phyloP scores from a whole-genome alignment of 139 green algal species.

The Picochlorum costavermella region DNA sequence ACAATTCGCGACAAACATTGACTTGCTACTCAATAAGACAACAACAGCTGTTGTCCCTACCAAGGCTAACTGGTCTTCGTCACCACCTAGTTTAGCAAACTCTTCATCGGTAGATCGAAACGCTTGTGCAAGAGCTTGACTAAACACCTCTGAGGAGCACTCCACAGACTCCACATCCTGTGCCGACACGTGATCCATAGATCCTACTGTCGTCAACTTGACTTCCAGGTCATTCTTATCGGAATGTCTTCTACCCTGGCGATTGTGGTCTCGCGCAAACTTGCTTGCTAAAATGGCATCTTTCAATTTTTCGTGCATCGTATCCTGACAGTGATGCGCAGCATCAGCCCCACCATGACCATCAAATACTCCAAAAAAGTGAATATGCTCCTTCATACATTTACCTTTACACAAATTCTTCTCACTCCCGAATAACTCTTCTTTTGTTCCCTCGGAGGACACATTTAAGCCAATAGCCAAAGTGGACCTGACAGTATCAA shows the following conservation, averaged over 20 bases:
- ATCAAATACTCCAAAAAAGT: constrained; percentile 81
- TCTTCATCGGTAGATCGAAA: constrained; percentile 48
- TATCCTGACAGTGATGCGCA: constrained; percentile 50
- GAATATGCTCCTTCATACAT: constrained; percentile 35
- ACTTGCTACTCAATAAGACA: constrained; percentile 45
- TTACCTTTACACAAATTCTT: neutral
- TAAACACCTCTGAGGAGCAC: constrained; percentile 28
- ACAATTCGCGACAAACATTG: constrained; percentile 75
- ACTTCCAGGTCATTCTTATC: neutral
- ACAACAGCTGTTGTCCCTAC: constrained; percentile 82
- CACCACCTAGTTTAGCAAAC: constrained; percentile 35
- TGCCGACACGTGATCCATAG: neutral
- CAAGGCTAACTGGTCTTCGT: constrained; percentile 32
- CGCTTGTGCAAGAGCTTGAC: constrained; percentile 36
- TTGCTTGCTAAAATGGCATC: constrained; percentile 32
- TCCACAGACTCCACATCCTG: neutral
- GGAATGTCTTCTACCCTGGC: neutral
- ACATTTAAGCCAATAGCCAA: too few species aligned
- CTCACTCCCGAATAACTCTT: neutral
- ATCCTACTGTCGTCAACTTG: neutral
- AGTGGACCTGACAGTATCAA: neutral
- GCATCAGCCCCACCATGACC: constrained; percentile 67
- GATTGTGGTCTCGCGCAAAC: constrained; percentile 1
- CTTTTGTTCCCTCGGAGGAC: neutral
- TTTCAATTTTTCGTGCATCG: constrained; percentile 47